Evolutionary conservation across 2,329 filamentous ascomycete species (phyloP).

Genomic region (Ophiocordyceps camponoti-leonardi): DNA sequence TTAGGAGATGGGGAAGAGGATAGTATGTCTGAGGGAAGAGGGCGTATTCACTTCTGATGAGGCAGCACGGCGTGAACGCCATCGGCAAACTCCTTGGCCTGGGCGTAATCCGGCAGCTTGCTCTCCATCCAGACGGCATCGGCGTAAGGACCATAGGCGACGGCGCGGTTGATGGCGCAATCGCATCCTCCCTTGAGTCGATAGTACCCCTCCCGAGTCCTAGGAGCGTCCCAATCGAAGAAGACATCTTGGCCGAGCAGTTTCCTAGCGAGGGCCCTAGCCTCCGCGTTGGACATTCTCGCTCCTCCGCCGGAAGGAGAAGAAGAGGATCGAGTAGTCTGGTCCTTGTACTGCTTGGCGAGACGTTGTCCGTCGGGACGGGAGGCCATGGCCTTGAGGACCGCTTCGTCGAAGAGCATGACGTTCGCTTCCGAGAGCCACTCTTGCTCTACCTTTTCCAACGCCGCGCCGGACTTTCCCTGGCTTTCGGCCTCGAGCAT

Average conservation of each 20-base stretch:
- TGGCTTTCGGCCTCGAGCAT: constrained; percentile 73
- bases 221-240: constrained; percentile 91
- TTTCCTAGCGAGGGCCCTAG: constrained; percentile 59
- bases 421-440: constrained; percentile 69
- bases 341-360: constrained; percentile 56
- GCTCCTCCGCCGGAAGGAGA: too few relatives aligned
- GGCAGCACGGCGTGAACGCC: constrained; percentile 92
- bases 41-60: constrained; percentile 72
- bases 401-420: constrained; percentile 81
- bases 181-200: constrained; percentile 80
- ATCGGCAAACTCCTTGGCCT: constrained; percentile 83
- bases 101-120: constrained; percentile 79
- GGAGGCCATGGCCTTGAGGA: constrained; percentile 63
- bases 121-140: constrained; percentile 99
- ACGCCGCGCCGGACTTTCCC: constrained; percentile 62
- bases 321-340: too few relatives aligned
- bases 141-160: constrained; percentile 83
- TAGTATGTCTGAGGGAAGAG: too few relatives aligned
- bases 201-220: constrained; percentile 92
- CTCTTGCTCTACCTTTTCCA: constrained; percentile 82
- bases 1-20: not conserved
- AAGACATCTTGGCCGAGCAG: constrained; percentile 63
- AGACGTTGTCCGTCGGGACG: constrained; percentile 34
- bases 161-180: constrained; percentile 76
- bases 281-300: constrained; percentile 76